Percentiles rank a stretch among this genome's conserved stretches.
phyloP scores from a whole-genome alignment of 345 rosid species.

The Salix dunnii region DNA sequence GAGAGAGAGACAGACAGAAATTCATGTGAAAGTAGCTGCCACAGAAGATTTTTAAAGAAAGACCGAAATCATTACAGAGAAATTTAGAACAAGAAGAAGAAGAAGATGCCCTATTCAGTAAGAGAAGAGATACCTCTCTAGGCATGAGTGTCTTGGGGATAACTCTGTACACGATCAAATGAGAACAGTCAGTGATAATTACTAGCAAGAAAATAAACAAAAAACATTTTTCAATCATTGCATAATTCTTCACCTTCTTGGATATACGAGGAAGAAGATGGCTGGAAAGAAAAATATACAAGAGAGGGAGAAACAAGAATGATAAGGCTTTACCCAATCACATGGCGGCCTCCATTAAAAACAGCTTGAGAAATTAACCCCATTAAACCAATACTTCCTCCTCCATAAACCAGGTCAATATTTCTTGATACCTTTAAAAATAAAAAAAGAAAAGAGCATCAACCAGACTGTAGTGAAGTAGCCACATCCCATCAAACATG shows the following conservation, averaged over 20 bases:
- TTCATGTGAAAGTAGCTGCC: constrained; percentile 35
- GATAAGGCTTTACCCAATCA: constrained; percentile 49
- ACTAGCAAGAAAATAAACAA: constrained; percentile 1
- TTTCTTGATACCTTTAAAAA: constrained; percentile 63
- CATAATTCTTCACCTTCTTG: neutral
- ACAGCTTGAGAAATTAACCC: constrained; percentile 88
- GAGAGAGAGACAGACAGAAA: constrained; percentile 62
- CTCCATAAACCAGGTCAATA: constrained; percentile 91
- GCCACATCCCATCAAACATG: too few species aligned
- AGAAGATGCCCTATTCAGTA: neutral
- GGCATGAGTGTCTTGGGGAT: constrained; percentile 38
- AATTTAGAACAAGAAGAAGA: neutral
- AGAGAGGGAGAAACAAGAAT: neutral
- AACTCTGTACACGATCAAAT: constrained; percentile 30
- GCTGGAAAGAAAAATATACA: neutral
- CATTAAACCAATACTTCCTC: constrained; percentile 93
- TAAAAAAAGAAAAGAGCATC: neutral
- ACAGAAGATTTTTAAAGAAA: constrained; percentile 18
- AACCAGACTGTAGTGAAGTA: too few species aligned
- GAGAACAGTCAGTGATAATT: constrained; percentile 21
- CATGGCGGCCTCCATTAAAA: constrained; percentile 81
- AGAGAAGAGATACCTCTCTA: constrained; percentile 29
- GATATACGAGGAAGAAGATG: too few species aligned
- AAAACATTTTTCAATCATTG: neutral
- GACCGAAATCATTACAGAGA: neutral